A percentile compares a stretch with the other conserved stretches of the same genome.
phyloP scores from a whole-genome alignment of 352 stramenopile genomes.

The Pythium guiyangense region DNA sequence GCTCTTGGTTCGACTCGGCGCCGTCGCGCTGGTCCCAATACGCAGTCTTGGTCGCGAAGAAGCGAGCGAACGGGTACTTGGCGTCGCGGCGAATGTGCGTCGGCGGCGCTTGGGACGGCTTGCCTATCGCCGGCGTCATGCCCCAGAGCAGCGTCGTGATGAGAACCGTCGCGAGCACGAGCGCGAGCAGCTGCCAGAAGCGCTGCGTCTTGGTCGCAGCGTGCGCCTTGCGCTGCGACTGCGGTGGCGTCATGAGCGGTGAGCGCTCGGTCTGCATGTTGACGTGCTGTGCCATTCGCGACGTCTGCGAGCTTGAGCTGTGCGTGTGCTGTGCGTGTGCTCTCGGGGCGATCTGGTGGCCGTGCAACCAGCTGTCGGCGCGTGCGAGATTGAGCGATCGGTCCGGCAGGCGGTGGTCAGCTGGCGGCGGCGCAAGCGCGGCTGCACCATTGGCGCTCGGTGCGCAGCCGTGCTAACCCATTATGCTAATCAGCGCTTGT shows the following conservation, averaged over 20 bases:
- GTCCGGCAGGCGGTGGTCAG: too few species aligned
- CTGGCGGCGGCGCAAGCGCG: too few species aligned
- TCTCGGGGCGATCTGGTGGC: background rate
- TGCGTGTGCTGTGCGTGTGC: background rate
- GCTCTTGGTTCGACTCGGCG: conserved; percentile 16
- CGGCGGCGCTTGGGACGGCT: conserved; percentile 3
- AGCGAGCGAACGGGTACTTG: conserved; percentile 20
- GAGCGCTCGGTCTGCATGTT: conserved; percentile 1
- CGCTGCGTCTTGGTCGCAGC: conserved; percentile 7
- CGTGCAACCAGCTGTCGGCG: background rate
- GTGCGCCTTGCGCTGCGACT: conserved; percentile 7
- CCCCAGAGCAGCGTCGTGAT: conserved; percentile 15
- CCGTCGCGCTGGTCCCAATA: conserved; percentile 48
- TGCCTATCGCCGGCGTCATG: conserved; percentile 9
- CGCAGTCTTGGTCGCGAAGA: conserved; percentile 53
- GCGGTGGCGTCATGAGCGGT: conserved; percentile 4
- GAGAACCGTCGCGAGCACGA: conserved; percentile 9
- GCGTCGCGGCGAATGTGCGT: conserved; percentile 9
- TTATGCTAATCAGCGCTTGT: too few species aligned
- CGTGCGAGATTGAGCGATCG: background rate
- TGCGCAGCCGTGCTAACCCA: too few species aligned
- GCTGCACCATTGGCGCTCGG: too few species aligned
- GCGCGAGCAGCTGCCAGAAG: conserved; percentile 10
- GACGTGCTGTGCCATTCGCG: background rate
- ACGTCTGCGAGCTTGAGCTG: background rate